Evolutionary conservation across 2,329 filamentous ascomycete genomes (phyloP).

Genomic region (Rachicladosporium sp.): DNA sequence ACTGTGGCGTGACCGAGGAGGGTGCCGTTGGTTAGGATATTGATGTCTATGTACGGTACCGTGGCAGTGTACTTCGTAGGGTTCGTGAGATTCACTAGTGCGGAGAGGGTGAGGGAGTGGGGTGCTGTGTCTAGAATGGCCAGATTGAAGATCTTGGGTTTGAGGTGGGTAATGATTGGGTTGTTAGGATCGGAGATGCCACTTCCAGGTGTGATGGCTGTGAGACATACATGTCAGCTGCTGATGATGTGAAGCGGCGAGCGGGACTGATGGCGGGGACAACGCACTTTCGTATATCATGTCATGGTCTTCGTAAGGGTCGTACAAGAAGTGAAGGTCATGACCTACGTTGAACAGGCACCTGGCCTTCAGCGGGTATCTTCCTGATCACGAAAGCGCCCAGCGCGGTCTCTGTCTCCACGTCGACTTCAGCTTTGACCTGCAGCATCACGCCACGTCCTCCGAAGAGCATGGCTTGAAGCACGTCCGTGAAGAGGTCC

Average conservation of each 20-base stretch:
- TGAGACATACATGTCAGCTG: background rate
- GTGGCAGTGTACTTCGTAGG: slow-evolving; percentile 74
- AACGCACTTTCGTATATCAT: no score
- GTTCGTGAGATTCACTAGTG: slow-evolving; percentile 73
- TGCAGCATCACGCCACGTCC: slow-evolving; percentile 55
- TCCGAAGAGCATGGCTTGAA: slow-evolving; percentile 71
- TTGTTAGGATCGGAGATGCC: slow-evolving; percentile 1
- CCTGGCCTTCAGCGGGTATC: slow-evolving; percentile 69
- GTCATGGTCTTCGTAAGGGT: no score
- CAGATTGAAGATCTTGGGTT: slow-evolving; percentile 58
- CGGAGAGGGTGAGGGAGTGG: slow-evolving; percentile 58
- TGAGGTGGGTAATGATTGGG: slow-evolving; percentile 19
- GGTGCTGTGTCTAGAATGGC: slow-evolving; percentile 60
- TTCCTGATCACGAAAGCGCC: slow-evolving; percentile 70
- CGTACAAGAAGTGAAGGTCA: slow-evolving; percentile 5
- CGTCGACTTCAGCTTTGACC: slow-evolving; percentile 70
- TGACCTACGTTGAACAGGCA: slow-evolving; percentile 87
- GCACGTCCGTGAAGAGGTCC: slow-evolving; percentile 64
- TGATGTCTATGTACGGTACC: slow-evolving; percentile 69
- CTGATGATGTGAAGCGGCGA: no score
- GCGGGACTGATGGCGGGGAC: no score
- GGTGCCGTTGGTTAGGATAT: slow-evolving; percentile 61
- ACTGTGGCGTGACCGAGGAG: slow-evolving; percentile 64
- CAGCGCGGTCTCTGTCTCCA: slow-evolving; percentile 67
- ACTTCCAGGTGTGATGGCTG: slow-evolving; percentile 6